A percentile compares a stretch with the other conserved stretches of the same genome.
Evolutionary conservation across 768 basidiomycete genomes (phyloP).

Genomic region (Pleurotus salmoneostramineus): DNA sequence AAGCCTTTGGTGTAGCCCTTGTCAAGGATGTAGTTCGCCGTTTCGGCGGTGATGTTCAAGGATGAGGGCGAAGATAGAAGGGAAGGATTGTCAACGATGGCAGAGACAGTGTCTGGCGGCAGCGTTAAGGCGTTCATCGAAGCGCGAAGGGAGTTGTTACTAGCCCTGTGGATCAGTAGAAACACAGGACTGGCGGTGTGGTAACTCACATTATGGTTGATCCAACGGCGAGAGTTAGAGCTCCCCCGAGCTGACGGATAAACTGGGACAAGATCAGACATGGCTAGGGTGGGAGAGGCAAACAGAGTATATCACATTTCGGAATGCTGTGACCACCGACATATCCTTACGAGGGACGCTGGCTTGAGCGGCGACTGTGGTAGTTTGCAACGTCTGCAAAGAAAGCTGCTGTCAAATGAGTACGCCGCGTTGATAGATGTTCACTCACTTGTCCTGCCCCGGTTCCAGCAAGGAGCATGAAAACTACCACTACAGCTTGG

Average conservation of each 20-base stretch:
- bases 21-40: conserved; percentile 38
- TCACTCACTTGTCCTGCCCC: conserved; percentile 56
- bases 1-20: conserved; percentile 57
- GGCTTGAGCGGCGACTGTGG: conserved; percentile 70
- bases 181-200: background rate
- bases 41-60: conserved; percentile 29
- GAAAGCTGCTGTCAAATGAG: conserved; percentile 9
- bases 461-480: conserved; percentile 53
- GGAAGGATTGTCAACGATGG: conserved; percentile 47
- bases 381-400: conserved; percentile 53
- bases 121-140: conserved; percentile 35
- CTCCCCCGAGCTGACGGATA: conserved; percentile 66
- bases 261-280: conserved; percentile 36
- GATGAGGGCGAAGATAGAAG: conserved; percentile 24
- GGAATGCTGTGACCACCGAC: conserved; percentile 70
- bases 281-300: background rate
- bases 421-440: conserved; percentile 7
- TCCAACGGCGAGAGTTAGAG: conserved; percentile 60
- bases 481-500: conserved; percentile 50
- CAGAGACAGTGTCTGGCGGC: conserved; percentile 30
- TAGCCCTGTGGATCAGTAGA: conserved; percentile 13
- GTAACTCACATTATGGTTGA: conserved; percentile 49
- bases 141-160: conserved; percentile 45
- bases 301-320: conserved; percentile 39
- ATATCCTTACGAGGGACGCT: conserved; percentile 68